Percentiles rank a stretch among this genome's conserved stretches.
These are phyloP conservation scores for Aaosphaeria arxii DNA, from an alignment of 2,329 filamentous ascomycete species.

Conservation along the genomic window DNA sequence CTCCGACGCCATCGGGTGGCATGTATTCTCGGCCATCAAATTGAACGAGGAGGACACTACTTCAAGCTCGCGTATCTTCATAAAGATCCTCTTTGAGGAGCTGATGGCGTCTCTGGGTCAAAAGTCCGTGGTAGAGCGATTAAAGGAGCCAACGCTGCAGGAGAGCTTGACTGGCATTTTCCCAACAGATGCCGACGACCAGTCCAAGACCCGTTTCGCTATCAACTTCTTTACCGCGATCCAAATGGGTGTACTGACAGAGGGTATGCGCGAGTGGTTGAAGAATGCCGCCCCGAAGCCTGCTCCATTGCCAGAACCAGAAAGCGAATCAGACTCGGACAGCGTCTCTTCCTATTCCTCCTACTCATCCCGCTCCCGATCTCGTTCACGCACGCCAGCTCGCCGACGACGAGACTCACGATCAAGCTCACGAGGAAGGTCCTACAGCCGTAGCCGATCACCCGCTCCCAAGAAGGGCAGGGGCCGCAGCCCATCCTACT, in stretches of 20 bases:
- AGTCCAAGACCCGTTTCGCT: constrained; percentile 88
- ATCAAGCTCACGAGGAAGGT: constrained; percentile 21
- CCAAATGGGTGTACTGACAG: constrained; percentile 90
- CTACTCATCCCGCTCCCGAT: constrained; percentile 22
- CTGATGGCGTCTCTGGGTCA: constrained; percentile 84
- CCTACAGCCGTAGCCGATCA: constrained; percentile 27
- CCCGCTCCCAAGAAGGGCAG: constrained; percentile 15
- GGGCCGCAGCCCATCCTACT: constrained; percentile 18
- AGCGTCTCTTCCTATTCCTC: constrained; percentile 33
- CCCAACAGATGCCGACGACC: constrained; percentile 81
- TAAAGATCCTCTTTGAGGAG: constrained; percentile 97
- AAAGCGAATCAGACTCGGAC: constrained; percentile 31
- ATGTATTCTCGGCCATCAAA: constrained; percentile 78
- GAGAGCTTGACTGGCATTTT: constrained; percentile 83
- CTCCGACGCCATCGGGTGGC: constrained; percentile 88
- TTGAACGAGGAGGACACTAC: constrained; percentile 97
- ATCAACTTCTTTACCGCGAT: constrained; percentile 99
- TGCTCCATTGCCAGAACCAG: constrained; percentile 50
- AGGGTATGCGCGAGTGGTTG: constrained; percentile 88
- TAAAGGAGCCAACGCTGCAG: constrained; percentile 72
- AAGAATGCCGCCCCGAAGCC: constrained; percentile 83
- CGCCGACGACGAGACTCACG: constrained; percentile 18
- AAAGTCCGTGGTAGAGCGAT: constrained; percentile 69
- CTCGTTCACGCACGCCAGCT: constrained; percentile 11
- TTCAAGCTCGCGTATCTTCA: constrained; percentile 92